Conservation (phyloP, 1,284 basidiomycete genomes). For the Malassezia obtusa region DNA sequence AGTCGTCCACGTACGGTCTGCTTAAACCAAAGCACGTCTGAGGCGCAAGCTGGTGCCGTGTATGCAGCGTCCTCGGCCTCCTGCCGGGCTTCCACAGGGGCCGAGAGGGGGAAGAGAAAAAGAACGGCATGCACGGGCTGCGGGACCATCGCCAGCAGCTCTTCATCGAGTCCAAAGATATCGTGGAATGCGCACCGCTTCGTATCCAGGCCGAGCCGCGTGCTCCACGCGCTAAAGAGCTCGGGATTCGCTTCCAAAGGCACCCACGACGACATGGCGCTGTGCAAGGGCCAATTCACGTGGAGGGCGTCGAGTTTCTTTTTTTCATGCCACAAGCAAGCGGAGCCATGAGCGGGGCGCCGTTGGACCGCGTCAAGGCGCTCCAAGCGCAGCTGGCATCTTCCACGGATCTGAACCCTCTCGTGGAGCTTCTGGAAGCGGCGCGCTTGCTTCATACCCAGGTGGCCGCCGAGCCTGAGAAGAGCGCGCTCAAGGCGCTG, state of each 20-base stretch:
- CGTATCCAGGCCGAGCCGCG: conserved; percentile 35
- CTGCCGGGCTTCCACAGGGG: conserved; percentile 23
- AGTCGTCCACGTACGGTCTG: conserved; percentile 22
- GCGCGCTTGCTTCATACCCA: background rate
- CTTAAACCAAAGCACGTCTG: conserved; percentile 35
- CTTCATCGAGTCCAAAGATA: conserved; percentile 52
- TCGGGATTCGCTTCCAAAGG: conserved; percentile 48
- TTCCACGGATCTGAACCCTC: conserved; percentile 14
- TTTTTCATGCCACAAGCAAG: background rate
- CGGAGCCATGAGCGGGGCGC: background rate
- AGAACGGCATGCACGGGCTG: conserved; percentile 52
- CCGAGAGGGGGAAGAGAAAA: conserved; percentile 52
- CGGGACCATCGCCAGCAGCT: conserved; percentile 51
- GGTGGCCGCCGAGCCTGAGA: background rate
- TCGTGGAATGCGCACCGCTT: conserved; percentile 51
- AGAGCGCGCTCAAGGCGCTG: background rate
- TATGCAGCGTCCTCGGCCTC: conserved; percentile 21
- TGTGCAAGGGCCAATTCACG: background rate
- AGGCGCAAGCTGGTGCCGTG: conserved; percentile 4
- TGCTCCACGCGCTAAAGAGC: conserved; percentile 39
- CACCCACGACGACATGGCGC: conserved; percentile 31
- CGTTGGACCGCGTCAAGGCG: conserved; percentile 12
- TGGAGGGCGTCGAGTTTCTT: background rate
- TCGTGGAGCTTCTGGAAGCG: conserved; percentile 4
- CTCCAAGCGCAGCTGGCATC: conserved; percentile 7